Evolutionary conservation across 1,284 basidiomycete genomes (phyloP).

Genomic region (Sporisorium scitamineum): DNA sequence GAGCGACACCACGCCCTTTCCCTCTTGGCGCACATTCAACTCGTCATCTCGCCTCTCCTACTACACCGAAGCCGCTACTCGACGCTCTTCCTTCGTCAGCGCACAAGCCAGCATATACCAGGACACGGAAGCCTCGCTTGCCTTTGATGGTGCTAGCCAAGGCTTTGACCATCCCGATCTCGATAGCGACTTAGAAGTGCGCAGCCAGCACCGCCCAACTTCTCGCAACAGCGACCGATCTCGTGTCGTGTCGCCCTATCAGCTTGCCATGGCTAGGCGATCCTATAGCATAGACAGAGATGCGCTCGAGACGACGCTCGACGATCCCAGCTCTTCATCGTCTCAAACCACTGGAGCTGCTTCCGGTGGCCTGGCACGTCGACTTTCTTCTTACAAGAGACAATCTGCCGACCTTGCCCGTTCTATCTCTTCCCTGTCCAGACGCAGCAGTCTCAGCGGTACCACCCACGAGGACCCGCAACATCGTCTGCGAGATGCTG

Average conservation of each 20-base stretch:
- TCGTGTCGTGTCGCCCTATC: conserved; percentile 21
- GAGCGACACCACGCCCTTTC: neutral
- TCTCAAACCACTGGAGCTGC: neutral
- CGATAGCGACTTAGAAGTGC: conserved; percentile 27
- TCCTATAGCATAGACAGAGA: conserved; percentile 6
- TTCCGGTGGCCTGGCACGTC: neutral
- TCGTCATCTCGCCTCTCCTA: conserved; percentile 31
- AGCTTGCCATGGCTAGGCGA: conserved; percentile 7
- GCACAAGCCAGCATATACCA: conserved; percentile 38
- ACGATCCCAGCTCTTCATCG: neutral
- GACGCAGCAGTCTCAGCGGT: conserved; percentile 27
- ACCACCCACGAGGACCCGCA: conserved; percentile 18
- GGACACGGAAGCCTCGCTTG: conserved; percentile 28
- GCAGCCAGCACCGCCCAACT: conserved; percentile 8
- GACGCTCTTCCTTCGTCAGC: conserved; percentile 40
- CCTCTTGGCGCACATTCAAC: conserved; percentile 30
- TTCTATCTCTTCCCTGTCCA: conserved; percentile 22
- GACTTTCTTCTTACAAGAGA: conserved; percentile 15
- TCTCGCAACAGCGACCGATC: conserved; percentile 18
- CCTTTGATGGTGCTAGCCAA: conserved; percentile 23
- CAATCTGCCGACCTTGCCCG: conserved; percentile 25
- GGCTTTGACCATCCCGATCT: conserved; percentile 14
- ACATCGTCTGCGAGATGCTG: conserved; percentile 32
- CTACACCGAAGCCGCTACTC: conserved; percentile 30
- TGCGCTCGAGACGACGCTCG: conserved; percentile 17